Evolutionary conservation across 208 protist genomes (phyloP).

Genomic region (Leishmania tropica): DNA sequence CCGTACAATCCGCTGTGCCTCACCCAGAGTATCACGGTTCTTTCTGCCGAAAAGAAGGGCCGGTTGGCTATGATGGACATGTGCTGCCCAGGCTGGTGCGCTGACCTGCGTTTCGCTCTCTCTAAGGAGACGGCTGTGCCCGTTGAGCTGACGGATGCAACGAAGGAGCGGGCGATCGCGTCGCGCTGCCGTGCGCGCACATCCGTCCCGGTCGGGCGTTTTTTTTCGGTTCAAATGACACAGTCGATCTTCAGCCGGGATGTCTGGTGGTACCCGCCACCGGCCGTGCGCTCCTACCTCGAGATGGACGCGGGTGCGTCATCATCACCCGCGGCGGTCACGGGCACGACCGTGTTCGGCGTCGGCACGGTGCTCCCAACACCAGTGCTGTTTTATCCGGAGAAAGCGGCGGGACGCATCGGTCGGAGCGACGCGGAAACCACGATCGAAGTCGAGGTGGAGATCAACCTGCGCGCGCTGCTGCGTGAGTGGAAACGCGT

Average conservation of each 20-base stretch:
- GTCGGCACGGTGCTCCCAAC: constrained; percentile 10
- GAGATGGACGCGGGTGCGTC: neutral
- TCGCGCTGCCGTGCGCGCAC: constrained; percentile 15
- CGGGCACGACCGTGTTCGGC: neutral
- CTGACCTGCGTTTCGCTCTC: constrained; percentile 46
- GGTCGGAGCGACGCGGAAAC: neutral
- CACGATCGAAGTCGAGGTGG: constrained; percentile 52
- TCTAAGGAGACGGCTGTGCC: constrained; percentile 16
- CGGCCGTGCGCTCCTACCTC: neutral
- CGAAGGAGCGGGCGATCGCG: neutral
- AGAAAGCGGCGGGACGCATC: neutral
- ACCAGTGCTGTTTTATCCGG: constrained; percentile 1
- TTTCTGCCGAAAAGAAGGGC: constrained; percentile 4
- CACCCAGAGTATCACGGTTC: neutral
- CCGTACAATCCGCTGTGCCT: constrained; percentile 15
- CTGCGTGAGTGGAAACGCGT: constrained; percentile 43
- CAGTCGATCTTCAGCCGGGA: neutral
- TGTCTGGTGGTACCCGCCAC: constrained; percentile 30
- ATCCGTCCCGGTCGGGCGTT: constrained; percentile 14
- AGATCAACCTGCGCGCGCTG: constrained; percentile 55
- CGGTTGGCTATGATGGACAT: constrained; percentile 21
- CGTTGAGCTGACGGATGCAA: constrained; percentile 2
- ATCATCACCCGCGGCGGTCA: neutral
- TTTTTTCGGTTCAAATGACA: constrained; percentile 27
- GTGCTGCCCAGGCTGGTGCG: constrained; percentile 41